Base-by-base conservation (phyloP, 1,284 basidiomycete genomes). In the Heimioporus retisporus region DNA sequence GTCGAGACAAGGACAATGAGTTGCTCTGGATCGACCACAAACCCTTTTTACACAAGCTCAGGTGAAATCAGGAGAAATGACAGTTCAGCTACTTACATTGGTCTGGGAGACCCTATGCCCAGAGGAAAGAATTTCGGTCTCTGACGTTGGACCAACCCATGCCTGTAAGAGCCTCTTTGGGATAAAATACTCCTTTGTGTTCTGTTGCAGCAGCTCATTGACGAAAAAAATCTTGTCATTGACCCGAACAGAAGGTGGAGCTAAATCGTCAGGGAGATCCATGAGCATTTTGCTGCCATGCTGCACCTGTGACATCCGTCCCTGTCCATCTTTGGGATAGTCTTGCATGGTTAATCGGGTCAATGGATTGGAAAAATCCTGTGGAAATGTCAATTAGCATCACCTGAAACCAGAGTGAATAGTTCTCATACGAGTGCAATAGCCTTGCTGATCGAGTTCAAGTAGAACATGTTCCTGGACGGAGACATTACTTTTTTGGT, bases 381-480 rank as follows among this genome's bases (percentile, higher is more conserved):
- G 18, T 23, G 19, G 13, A 40, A 35, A 13, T 19, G 13, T 54
- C 14, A 48, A 19, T 19, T 21, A 14, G 18, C 13, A 19, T 19
- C 8, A 2, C 8, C 19, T 48, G 46, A 25, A 51, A 18, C 19
- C 63, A 56, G 28, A 28, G 28, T 28, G 28, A 28, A 28, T 28
- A 28, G 28, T 28, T 28, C 28, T 28, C 59, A 19, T 65, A 65
- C 46, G 2, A 65, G 46, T 4, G 61, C 43, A 54, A 66, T 66
- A 5, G 61, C 57, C 25, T 66, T 66, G 53, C 31, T n/a, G 21
- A 74, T 71, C 6, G 73, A 66, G 60, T 78, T 79, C 43, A 79
- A 62, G 66, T 76, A 79, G 50, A 78, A 77, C 6, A 72, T 61
- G 35, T 77, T 77, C 16, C 73, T 73, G 15, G 53, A 59, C 16